phyloP scores from a whole-genome alignment of 805 yeast species.

The Sugiyamaella lignohabitans region DNA sequence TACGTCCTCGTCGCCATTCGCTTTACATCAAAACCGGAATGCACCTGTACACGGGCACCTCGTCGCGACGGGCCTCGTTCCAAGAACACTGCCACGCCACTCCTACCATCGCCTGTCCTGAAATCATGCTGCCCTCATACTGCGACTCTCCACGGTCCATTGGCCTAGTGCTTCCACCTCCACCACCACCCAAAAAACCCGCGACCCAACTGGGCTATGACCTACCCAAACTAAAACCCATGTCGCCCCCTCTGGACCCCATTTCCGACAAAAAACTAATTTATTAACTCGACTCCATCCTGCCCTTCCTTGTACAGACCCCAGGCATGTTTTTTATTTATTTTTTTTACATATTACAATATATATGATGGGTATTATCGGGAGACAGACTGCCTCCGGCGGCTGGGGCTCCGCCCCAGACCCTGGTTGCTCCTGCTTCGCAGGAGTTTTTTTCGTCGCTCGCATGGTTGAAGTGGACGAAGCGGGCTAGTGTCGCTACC shows the following conservation, averaged over 20 bases:
- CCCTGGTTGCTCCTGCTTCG: too few species aligned
- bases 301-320: too few species aligned
- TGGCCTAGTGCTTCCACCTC: slow-evolving; percentile 8
- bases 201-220: slow-evolving; percentile 1
- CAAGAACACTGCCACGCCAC: neutral
- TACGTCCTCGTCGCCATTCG: slow-evolving; percentile 14
- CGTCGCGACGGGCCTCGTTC: slow-evolving; percentile 3
- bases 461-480: too few species aligned
- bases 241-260: neutral
- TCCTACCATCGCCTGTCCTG: neutral
- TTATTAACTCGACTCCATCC: too few species aligned
- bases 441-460: too few species aligned
- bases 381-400: too few species aligned
- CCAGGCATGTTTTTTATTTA: too few species aligned
- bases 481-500: too few species aligned
- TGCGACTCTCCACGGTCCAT: slow-evolving; percentile 10
- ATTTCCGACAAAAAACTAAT: neutral
- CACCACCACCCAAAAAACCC: neutral
- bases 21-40: slow-evolving; percentile 14
- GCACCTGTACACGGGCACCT: slow-evolving; percentile 1
- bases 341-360: too few species aligned
- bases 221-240: neutral
- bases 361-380: too few species aligned
- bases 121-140: slow-evolving; percentile 1
- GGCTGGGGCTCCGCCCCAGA: too few species aligned